Evolutionary conservation across 2,329 filamentous ascomycete species (phyloP), one percentile per base, ranked within the genome.

Genomic region (Calycina marina): DNA sequence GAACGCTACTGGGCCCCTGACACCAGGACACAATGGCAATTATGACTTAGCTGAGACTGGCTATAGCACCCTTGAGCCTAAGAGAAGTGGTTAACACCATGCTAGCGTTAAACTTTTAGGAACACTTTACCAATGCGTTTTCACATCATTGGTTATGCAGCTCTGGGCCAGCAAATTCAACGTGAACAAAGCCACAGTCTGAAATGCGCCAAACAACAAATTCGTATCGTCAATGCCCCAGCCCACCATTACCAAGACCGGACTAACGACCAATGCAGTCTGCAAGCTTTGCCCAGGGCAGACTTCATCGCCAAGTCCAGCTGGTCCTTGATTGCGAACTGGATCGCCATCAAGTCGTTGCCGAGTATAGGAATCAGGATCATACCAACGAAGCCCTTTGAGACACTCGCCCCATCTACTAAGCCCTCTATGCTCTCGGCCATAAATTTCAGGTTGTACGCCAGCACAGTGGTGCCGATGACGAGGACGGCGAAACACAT

Each of bases 251-350:
- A 85, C 79, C 27, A 85, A 61, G 56, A 79, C 76, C 0, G 79
- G 79, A 1, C 78, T 85, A 28, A 85, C 77, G 27, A 84, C 73
- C 27, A 85, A 63, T 12, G 80, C 78, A 44, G 85, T 85, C 56
- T 85, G 79, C 49, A 85, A 72, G 54, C 77, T 81, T 38, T 76
- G 81, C 28, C 79, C 78, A 46, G 84, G 77, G 22, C 79, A 78
- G 32, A 85, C 78, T 77, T 75, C 60, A 85, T 80, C 18, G 79
- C 72, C 31, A 74, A 56, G 44, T 75, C 68, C 69, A 77, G 74
- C 60, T 77, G 84, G 57, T 84, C 69, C 54, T 80, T 69, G 39
- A 72, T 63, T 1, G 80, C 78, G 22, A 83, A 77, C 20, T 83
- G 74, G 13, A 82, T 76, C 6, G 80, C 79, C 2, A 79, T 83